phyloP scores from a whole-genome alignment of 345 rosid species.

The Barbarea vulgaris region DNA sequence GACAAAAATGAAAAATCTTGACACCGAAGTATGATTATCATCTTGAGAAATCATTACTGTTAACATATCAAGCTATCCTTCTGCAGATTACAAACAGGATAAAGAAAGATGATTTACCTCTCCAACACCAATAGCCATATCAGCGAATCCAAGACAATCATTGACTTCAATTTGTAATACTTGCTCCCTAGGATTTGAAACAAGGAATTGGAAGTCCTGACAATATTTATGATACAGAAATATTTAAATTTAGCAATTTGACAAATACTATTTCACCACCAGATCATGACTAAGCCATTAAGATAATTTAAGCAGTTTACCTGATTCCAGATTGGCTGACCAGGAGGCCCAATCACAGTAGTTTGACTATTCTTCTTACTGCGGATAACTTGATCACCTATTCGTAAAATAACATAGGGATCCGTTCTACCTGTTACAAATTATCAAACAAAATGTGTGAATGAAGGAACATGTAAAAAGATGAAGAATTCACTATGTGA shows the following conservation, averaged over 20 bases:
- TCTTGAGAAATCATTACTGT: slow-evolving; percentile 11
- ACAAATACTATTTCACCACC: not conserved
- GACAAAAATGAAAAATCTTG: not conserved
- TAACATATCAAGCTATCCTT: slow-evolving; percentile 5
- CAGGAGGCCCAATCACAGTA: slow-evolving; percentile 92
- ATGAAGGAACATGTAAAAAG: slow-evolving; percentile 15
- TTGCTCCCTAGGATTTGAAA: slow-evolving; percentile 85
- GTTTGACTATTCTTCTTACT: slow-evolving; percentile 99
- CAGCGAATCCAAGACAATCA: slow-evolving; percentile 84
- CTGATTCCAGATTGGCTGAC: slow-evolving; percentile 99
- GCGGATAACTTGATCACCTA: slow-evolving; percentile 85
- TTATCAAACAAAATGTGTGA: slow-evolving; percentile 27
- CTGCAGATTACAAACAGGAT: slow-evolving; percentile 5
- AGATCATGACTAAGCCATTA: slow-evolving; percentile 19
- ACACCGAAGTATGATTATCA: slow-evolving; percentile 1
- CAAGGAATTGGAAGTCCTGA: slow-evolving; percentile 97
- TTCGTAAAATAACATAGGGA: slow-evolving; percentile 83
- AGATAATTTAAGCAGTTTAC: slow-evolving; percentile 44
- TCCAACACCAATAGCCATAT: slow-evolving; percentile 75
- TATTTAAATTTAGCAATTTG: slow-evolving; percentile 1
- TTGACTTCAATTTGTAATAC: slow-evolving; percentile 76
- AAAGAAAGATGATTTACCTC: slow-evolving; percentile 59
- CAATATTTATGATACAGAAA: slow-evolving; percentile 33
- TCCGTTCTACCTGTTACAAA: slow-evolving; percentile 82
- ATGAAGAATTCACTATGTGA: not conserved